Evolutionary conservation across 108 stramenopile genomes (phyloP).

Genomic region (Asterionellopsis glacialis): DNA sequence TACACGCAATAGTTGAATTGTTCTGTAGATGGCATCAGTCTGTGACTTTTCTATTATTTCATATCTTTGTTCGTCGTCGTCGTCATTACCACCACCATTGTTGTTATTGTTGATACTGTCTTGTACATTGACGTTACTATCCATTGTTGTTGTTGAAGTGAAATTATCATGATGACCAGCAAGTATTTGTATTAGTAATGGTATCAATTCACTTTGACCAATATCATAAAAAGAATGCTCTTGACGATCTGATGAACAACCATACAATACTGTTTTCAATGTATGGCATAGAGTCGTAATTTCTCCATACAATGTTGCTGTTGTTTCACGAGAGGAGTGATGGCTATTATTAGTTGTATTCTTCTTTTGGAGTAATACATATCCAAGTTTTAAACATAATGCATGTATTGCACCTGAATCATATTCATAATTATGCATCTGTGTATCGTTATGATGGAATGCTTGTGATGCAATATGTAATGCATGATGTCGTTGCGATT

Average conservation of each 20-base stretch:
- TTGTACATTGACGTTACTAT: too few relatives aligned
- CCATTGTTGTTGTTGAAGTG: too few relatives aligned
- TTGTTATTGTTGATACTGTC: too few relatives aligned
- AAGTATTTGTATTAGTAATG: constrained; percentile 24
- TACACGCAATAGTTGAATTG: constrained; percentile 20
- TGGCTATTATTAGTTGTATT: too few relatives aligned
- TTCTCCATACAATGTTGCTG: constrained; percentile 7
- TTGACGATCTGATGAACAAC: constrained; percentile 22
- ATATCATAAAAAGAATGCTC: constrained; percentile 26
- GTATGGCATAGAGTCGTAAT: constrained; percentile 16
- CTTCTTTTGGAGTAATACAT: constrained; percentile 8
- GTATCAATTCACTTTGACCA: constrained; percentile 30
- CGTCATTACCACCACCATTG: too few relatives aligned
- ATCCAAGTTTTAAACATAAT: constrained; percentile 36
- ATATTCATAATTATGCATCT: constrained; percentile 33
- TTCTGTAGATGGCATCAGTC: background rate
- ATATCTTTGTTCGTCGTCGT: too few relatives aligned
- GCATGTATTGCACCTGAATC: constrained; percentile 24
- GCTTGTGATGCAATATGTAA: constrained; percentile 15
- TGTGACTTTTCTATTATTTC: background rate
- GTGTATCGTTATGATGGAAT: constrained; percentile 23
- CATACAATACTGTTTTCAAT: constrained; percentile 14
- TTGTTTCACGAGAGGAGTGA: background rate
- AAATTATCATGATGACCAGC: background rate
- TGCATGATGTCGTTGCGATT: constrained; percentile 16